These are phyloP conservation scores for Pleurotus platypus DNA, from an alignment of 768 basidiomycete genomes.

Conservation along the genomic window DNA sequence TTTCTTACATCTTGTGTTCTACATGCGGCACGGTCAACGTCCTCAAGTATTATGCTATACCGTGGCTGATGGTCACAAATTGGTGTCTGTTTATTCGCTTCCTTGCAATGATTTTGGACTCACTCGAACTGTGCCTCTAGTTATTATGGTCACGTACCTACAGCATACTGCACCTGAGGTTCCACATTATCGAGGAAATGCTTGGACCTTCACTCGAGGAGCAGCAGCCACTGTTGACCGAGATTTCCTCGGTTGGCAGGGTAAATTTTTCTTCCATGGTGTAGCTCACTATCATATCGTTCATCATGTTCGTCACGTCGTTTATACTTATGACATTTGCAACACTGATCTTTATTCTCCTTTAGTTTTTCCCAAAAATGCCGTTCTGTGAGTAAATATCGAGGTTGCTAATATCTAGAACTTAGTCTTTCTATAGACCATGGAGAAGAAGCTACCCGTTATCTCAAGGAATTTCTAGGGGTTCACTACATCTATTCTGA, in stretches of 20 bases:
- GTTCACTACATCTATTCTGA: slow-evolving; percentile 45
- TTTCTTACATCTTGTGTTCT: background rate
- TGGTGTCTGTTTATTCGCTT: background rate
- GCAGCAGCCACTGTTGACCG: slow-evolving; percentile 61
- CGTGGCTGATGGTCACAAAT: background rate
- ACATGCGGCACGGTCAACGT: background rate
- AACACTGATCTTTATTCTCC: background rate
- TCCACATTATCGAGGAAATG: slow-evolving; percentile 53
- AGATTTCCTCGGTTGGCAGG: slow-evolving; percentile 58
- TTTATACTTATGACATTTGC: background rate
- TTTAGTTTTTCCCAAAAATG: slow-evolving; percentile 57
- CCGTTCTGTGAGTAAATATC: slow-evolving; percentile 46
- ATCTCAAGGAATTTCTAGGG: slow-evolving; percentile 45
- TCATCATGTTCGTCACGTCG: slow-evolving; percentile 43
- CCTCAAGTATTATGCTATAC: background rate
- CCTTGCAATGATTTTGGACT: background rate
- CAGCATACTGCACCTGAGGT: slow-evolving; percentile 61
- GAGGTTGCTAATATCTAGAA: background rate
- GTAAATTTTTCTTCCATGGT: slow-evolving; percentile 65
- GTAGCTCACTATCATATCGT: slow-evolving; percentile 63
- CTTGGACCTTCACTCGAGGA: slow-evolving; percentile 62
- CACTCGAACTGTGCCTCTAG: slow-evolving; percentile 7
- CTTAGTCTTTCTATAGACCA: slow-evolving; percentile 32
- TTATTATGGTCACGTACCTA: slow-evolving; percentile 49
- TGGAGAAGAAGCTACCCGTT: slow-evolving; percentile 45